These are phyloP conservation scores for Vitis rupestris DNA, from an alignment of 164 flowering plant genomes.

Conservation along the genomic window DNA sequence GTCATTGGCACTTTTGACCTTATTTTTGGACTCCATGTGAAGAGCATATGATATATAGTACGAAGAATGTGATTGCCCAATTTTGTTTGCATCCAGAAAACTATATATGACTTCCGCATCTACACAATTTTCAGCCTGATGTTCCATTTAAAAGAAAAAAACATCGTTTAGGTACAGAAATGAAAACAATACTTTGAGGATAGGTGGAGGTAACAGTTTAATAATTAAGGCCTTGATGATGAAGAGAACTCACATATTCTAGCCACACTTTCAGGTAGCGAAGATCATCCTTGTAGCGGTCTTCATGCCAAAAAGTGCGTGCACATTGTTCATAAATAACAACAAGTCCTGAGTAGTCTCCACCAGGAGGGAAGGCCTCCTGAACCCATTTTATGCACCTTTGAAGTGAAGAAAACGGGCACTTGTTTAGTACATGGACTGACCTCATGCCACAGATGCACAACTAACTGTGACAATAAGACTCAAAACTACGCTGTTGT, in stretches of 20 bases:
- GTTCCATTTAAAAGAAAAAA: constrained; percentile 7
- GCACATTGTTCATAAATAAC: constrained; percentile 91
- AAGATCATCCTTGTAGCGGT: constrained; percentile 76
- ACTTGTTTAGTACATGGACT: too few species aligned
- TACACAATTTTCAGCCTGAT: constrained; percentile 83
- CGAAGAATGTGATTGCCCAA: constrained; percentile 70
- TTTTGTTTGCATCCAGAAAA: constrained; percentile 77
- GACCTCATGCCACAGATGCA: too few species aligned
- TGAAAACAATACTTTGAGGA: not conserved
- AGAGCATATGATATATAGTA: constrained; percentile 73
- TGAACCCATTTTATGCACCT: constrained; percentile 99
- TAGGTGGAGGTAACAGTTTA: not conserved
- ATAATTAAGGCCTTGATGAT: not conserved
- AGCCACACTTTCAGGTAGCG: constrained; percentile 94
- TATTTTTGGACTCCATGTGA: constrained; percentile 77
- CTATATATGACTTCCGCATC: constrained; percentile 83
- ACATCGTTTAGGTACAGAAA: not conserved
- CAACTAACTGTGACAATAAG: too few species aligned
- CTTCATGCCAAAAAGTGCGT: constrained; percentile 81
- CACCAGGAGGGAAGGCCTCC: constrained; percentile 89
- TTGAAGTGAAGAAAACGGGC: not conserved
- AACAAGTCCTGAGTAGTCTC: constrained; percentile 82
- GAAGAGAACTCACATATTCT: constrained; percentile 71
- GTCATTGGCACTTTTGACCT: constrained; percentile 65
- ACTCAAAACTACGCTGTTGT: too few species aligned